phyloP scores from a whole-genome alignment of 208 protist genomes.

The Wallacemonas sp. region DNA sequence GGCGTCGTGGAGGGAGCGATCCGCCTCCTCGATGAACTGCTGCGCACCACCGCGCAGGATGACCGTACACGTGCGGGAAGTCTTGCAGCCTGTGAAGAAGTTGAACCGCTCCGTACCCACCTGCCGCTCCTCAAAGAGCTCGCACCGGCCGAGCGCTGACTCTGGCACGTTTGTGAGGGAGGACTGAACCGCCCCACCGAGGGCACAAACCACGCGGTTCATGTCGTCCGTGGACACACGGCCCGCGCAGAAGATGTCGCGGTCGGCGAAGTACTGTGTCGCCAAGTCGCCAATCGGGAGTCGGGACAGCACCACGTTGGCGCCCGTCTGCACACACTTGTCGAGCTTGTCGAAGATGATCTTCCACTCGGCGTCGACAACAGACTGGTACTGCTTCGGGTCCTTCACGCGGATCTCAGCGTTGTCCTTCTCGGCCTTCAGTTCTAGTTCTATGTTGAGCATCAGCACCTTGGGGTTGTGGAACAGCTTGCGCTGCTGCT shows the following conservation, averaged over 20 bases:
- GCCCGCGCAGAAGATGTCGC: conserved; percentile 99
- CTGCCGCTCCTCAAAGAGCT: conserved; percentile 98
- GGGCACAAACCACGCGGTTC: conserved; percentile 95
- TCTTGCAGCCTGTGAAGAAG: conserved; percentile 98
- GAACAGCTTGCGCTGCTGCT: conserved; percentile 99
- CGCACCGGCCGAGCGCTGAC: conserved; percentile 95
- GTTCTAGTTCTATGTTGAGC: conserved; percentile 99
- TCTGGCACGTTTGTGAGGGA: conserved; percentile 95
- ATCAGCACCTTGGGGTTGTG: conserved; percentile 97
- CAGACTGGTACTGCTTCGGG: conserved; percentile 98
- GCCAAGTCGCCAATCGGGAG: conserved; percentile 99
- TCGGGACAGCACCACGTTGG: conserved; percentile 98
- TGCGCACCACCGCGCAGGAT: conserved; percentile 98
- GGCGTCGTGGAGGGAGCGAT: conserved; percentile 99
- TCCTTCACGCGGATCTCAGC: conserved; percentile 99
- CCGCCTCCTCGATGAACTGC: conserved; percentile 99
- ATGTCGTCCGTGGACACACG: conserved; percentile 97
- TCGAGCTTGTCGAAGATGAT: conserved; percentile 99
- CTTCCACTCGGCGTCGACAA: conserved; percentile 99
- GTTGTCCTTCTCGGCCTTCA: conserved; percentile 99
- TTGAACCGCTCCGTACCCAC: conserved; percentile 98
- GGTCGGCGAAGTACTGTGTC: conserved; percentile 99
- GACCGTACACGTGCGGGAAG: conserved; percentile 91
- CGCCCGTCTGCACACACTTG: conserved; percentile 97
- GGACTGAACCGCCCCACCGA: conserved; percentile 97